Evolutionary conservation across 148 eudicot genomes (phyloP), one percentile per base, ranked within the genome.

Genomic region (Rhododendron ferrugineum): DNA sequence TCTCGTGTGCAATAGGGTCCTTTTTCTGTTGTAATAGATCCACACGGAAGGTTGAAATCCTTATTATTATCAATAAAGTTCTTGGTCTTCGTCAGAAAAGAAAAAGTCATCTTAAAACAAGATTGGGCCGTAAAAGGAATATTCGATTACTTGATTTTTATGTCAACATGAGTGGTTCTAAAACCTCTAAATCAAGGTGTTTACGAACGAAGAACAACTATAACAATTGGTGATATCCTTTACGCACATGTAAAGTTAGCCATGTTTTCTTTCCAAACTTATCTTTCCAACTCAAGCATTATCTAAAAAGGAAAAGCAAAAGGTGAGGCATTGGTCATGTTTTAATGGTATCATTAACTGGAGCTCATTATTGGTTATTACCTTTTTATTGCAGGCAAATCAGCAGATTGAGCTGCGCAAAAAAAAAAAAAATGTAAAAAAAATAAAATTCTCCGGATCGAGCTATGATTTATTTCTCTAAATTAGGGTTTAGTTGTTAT

Each of bases 301-400:
- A 80, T 62, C 8, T 54, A 2, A 34, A n/a, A 80, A 79, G 26
- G 16, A 18, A 80, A 80, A 54, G 18, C 11, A 34, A 80, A 80
- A 80, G 36, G 6, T 3, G 52, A 50, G 16, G n/a, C 50, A 34
- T 34, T 18, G 11, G 0, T 44, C 47, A 36, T 81, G 22, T 52
- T 50, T 32, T 79, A 6, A 52, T 6, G 7, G 13, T 6, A 81
- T 56, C 5, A n/a, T 37, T 2, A n/a, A 47, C 16, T 62, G 5
- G 6, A 82, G 7, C 40, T 44, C 56, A 62, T 28, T 1, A 30
- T 26, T n/a, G 23, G 26, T 20, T 37, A 5, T 8, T 40, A 22
- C 28, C 23, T 66, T 82, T 15, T 20, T 80, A 50, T 60, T 62
- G 75, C 54, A 62, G 83, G 84, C 49, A 82, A 62, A 36, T 66